These are phyloP conservation scores for Boletus sp. DNA, from an alignment of 768 basidiomycete genomes.

Conservation along the genomic window DNA sequence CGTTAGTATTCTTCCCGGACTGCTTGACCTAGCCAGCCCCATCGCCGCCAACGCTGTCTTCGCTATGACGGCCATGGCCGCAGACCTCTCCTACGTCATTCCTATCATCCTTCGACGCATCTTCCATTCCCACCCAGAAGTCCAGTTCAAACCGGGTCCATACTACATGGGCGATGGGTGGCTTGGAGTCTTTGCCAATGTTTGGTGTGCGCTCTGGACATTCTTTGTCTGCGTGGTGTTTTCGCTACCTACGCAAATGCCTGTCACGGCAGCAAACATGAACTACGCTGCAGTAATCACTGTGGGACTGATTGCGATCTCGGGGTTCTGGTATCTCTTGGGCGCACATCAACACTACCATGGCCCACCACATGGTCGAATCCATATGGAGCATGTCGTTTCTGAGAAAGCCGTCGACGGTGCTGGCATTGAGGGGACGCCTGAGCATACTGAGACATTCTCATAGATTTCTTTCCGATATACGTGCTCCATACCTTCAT, in stretches of 20 bases:
- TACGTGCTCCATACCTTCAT: background rate
- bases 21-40: slow-evolving; percentile 52
- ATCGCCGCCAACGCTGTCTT: slow-evolving; percentile 58
- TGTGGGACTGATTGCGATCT: slow-evolving; percentile 19
- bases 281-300: slow-evolving; percentile 46
- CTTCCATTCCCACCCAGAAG: slow-evolving; percentile 55
- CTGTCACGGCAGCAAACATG: slow-evolving; percentile 49
- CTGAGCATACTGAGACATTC: background rate
- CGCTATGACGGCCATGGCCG: slow-evolving; percentile 51
- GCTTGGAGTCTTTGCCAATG: slow-evolving; percentile 44
- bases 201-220: slow-evolving; percentile 47
- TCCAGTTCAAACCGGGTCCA: slow-evolving; percentile 57
- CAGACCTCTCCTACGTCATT: slow-evolving; percentile 56
- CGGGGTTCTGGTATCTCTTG: slow-evolving; percentile 51
- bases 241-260: slow-evolving; percentile 48
- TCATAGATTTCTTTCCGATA: background rate
- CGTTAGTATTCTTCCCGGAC: slow-evolving; percentile 41
- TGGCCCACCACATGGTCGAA: slow-evolving; percentile 38
- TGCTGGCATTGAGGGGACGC: background rate
- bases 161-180: slow-evolving; percentile 57
- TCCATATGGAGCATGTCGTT: background rate
- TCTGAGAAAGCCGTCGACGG: slow-evolving; percentile 1
- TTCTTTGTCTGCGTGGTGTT: slow-evolving; percentile 47
- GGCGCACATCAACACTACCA: slow-evolving; percentile 55
- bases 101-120: slow-evolving; percentile 52